A percentile compares a stretch with the other conserved stretches of the same genome.
phyloP scores from a whole-genome alignment of 2,329 filamentous ascomycete genomes.

The Penicillium sp. region DNA sequence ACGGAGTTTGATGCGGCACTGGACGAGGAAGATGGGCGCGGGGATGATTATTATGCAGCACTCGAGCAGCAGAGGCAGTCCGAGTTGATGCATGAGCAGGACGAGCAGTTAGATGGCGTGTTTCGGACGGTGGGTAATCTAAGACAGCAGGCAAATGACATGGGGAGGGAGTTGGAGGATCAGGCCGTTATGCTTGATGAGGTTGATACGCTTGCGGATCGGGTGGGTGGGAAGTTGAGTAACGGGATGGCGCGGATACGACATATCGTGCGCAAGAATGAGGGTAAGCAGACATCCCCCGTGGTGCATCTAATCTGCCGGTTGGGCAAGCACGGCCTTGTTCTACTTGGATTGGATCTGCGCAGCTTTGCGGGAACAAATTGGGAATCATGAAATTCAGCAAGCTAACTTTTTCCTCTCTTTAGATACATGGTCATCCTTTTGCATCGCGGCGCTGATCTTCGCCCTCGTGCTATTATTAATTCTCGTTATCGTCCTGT shows the following conservation, averaged over 20 bases:
- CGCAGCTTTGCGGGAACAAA: not conserved
- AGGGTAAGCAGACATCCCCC: constrained; percentile 65
- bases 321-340: not conserved
- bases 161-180: constrained; percentile 95
- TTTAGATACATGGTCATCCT: constrained; percentile 73
- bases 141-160: constrained; percentile 86
- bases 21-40: constrained; percentile 46
- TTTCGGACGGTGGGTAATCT: constrained; percentile 92
- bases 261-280: constrained; percentile 83
- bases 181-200: constrained; percentile 86
- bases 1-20: constrained; percentile 57
- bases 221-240: constrained; percentile 82
- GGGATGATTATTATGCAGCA: constrained; percentile 70
- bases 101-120: constrained; percentile 88
- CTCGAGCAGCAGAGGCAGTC: constrained; percentile 91
- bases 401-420: constrained; percentile 28
- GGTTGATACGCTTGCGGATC: constrained; percentile 81
- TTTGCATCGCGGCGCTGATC: constrained; percentile 87
- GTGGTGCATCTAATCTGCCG: too few relatives aligned
- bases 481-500: constrained; percentile 72
- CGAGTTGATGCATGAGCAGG: constrained; percentile 92
- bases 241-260: constrained; percentile 85
- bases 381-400: constrained; percentile 29
- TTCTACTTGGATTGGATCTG: not conserved
- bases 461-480: constrained; percentile 85